Conservation (phyloP, 192 early-diverging fungal genomes). For the Coemansia asiatica region DNA sequence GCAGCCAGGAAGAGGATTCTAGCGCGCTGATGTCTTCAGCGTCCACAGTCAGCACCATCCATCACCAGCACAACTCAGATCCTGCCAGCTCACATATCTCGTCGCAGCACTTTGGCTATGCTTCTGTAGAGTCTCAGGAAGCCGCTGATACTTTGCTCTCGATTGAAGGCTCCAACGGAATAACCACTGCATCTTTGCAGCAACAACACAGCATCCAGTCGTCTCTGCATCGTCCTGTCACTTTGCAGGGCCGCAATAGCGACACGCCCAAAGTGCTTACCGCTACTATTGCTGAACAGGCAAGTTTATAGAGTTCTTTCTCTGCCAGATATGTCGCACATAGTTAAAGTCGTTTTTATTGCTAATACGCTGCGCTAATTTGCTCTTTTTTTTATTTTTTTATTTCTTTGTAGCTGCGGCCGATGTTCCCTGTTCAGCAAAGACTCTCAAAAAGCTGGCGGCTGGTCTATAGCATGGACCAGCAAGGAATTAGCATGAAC, state of each 20-base stretch:
- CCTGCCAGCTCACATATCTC: no score
- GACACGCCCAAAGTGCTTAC: slow-evolving; percentile 49
- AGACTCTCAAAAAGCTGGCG: slow-evolving; percentile 75
- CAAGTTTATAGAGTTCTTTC: not conserved
- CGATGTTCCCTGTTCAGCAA: slow-evolving; percentile 72
- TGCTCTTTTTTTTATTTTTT: not conserved
- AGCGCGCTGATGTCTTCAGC: not conserved
- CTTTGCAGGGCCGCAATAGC: slow-evolving; percentile 29
- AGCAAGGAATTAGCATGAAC: slow-evolving; percentile 87
- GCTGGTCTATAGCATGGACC: slow-evolving; percentile 87
- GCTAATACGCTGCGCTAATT: not conserved
- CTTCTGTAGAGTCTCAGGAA: slow-evolving; percentile 20
- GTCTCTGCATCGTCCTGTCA: slow-evolving; percentile 25
- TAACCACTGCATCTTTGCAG: not conserved
- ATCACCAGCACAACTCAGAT: not conserved
- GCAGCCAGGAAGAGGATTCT: not conserved
- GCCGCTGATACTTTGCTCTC: slow-evolving; percentile 32
- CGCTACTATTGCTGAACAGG: slow-evolving; percentile 32
- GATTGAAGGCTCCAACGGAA: not conserved
- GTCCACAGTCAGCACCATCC: not conserved
- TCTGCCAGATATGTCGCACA: not conserved
- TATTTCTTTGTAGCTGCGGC: slow-evolving; percentile 64
- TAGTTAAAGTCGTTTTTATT: not conserved
- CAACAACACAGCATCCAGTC: not conserved
- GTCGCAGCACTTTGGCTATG: no score